Conservation (phyloP, 768 basidiomycete genomes). For the Agaricus sinodeliciosus region DNA sequence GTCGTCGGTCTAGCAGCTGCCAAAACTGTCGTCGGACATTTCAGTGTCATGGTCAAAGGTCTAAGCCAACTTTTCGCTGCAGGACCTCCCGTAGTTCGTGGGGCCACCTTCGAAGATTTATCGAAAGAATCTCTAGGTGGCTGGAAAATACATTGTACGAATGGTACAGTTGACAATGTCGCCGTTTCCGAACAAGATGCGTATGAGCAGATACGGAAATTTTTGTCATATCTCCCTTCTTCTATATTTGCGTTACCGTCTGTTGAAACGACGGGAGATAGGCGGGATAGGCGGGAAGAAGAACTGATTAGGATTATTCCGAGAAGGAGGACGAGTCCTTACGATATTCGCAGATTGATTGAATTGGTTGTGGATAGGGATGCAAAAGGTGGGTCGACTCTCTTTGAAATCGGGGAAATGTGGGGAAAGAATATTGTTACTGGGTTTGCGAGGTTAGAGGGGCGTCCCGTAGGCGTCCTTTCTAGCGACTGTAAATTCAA, state of each 20-base stretch:
- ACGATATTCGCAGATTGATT: slow-evolving; percentile 30
- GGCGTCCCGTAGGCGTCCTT: slow-evolving; percentile 28
- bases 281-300: slow-evolving; percentile 25
- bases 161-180: slow-evolving; percentile 31
- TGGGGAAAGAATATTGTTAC: slow-evolving; percentile 33
- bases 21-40: slow-evolving; percentile 31
- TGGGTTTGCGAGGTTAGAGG: slow-evolving; percentile 31
- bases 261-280: slow-evolving; percentile 15
- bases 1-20: slow-evolving; percentile 35
- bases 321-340: slow-evolving; percentile 26
- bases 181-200: slow-evolving; percentile 30
- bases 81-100: slow-evolving; percentile 29
- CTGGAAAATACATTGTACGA: slow-evolving; percentile 30
- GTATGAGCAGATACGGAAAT: slow-evolving; percentile 26
- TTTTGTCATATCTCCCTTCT: slow-evolving; percentile 34
- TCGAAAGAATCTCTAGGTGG: slow-evolving; percentile 30
- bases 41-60: slow-evolving; percentile 36
- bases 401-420: slow-evolving; percentile 31
- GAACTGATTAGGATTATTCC: slow-evolving; percentile 30
- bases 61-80: slow-evolving; percentile 30
- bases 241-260: slow-evolving; percentile 31
- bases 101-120: slow-evolving; percentile 29
- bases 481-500: slow-evolving; percentile 32
- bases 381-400: slow-evolving; percentile 16
- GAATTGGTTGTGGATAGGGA: slow-evolving; percentile 25